Evolutionary conservation across 306 rosid genomes (phyloP), one percentile per base, ranked within the genome.

Genomic region (Carpinus fangiana): DNA sequence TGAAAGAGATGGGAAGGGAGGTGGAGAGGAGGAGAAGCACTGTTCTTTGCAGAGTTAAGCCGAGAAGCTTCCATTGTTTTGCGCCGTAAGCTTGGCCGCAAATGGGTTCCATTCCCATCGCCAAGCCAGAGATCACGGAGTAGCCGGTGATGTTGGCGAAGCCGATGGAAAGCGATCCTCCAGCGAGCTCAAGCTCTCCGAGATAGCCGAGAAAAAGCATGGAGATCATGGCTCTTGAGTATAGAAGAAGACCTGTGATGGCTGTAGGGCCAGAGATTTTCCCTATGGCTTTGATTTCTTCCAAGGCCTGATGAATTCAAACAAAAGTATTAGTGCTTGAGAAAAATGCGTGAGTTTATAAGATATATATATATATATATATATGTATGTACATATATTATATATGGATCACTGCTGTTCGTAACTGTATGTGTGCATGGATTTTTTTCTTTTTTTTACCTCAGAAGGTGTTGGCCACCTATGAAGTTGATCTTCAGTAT

Each of bases 61-160:
- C 98, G 0, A 93, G 96, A 0, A 87, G 86, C 66, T 93, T 96
- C 88, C 80, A 61, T 68, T 95, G 97, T 76, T 89, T 85, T 0
- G 99, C 99, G 0, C 99, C 99, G 11, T 87, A 87, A 41, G 98
- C 99, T 81, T 96, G 98, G 0, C 98, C 99, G 38, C 99, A 96
- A 34, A 96, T 93, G 28, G 98, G 98, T 72, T 96, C 99, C 99
- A 96, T 96, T 73, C 99, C 99, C 97, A 93, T 93, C 78, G 99
- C 99, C 23, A 96, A 75, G 0, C 99, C 99, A 2, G 99, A 93
- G 76, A 96, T 88, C 1, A 96, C 96, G 10, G 99, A 96, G 93
- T 96, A 96, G 67, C 99, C 99, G 2, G 96, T 96, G 82, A 96
- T 96, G 89, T 96, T 96, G 7, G 99, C 99, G 34, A 96, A 91